These are phyloP conservation scores for Fusarium buharicum DNA, from an alignment of 2,329 filamentous ascomycete genomes.

Conservation along the genomic window DNA sequence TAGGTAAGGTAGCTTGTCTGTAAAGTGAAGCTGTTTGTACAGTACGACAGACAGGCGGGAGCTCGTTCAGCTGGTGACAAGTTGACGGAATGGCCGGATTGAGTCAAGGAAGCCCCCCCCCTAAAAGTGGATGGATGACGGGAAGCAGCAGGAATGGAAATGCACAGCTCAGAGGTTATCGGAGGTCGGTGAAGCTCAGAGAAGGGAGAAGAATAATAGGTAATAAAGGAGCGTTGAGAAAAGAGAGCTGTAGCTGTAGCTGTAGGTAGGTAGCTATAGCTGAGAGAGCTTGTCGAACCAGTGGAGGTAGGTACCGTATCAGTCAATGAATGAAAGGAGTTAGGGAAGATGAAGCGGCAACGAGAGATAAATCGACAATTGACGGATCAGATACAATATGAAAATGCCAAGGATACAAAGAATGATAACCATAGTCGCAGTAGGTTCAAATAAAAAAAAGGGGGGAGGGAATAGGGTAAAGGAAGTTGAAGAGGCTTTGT, in stretches of 20 bases:
- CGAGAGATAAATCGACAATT: conserved; percentile 33
- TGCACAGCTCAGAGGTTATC: conserved; percentile 5
- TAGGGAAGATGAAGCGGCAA: conserved; percentile 33
- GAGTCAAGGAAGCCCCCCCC: conserved; percentile 1
- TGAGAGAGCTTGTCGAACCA: not conserved
- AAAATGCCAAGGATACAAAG: conserved; percentile 34
- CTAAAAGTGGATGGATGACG: conserved; percentile 13
- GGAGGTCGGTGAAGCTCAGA: not conserved
- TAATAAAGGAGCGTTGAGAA: conserved; percentile 2
- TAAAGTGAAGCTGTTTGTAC: conserved; percentile 19
- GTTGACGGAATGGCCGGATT: conserved; percentile 27
- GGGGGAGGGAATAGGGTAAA: not conserved
- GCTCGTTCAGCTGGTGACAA: conserved; percentile 11
- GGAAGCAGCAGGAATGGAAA: conserved; percentile 13
- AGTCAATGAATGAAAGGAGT: conserved; percentile 2
- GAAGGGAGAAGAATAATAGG: conserved; percentile 11
- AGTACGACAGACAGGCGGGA: not conserved
- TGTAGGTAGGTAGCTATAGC: conserved; percentile 17
- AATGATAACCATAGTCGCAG: conserved; percentile 39
- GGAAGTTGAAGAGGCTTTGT: conserved; percentile 5
- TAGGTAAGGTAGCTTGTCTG: too few relatives aligned
- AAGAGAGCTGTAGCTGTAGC: conserved; percentile 2
- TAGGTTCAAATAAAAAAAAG: not conserved
- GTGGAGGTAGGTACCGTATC: not conserved
- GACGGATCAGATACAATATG: conserved; percentile 31